Conservation (phyloP, 441 rosid species). For the Adansonia gregorii region DNA sequence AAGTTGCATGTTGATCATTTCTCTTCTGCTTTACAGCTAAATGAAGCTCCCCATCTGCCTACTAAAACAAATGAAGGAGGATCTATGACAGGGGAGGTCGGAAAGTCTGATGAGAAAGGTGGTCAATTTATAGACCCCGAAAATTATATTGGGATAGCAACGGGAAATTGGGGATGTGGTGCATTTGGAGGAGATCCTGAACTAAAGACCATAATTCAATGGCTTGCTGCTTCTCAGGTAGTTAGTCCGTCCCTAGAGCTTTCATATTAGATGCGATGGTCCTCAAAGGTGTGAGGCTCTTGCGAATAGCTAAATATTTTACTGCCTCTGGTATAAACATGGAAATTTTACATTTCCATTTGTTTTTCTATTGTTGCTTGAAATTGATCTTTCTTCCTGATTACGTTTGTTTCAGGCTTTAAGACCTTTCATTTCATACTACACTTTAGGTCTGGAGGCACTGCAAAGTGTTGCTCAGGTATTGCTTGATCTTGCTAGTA, state of each 20-base stretch:
- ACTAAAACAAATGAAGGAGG: conserved; percentile 39
- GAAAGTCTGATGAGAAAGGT: conserved; percentile 36
- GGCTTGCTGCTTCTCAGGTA: conserved; percentile 99
- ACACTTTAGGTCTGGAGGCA: conserved; percentile 61
- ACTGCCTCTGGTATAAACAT: not conserved
- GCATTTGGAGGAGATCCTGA: conserved; percentile 97
- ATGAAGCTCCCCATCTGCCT: conserved; percentile 42
- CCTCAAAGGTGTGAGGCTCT: not conserved
- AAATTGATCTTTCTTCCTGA: not conserved
- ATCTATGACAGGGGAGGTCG: conserved; percentile 22
- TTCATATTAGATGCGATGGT: conserved; percentile 7
- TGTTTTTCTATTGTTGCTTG: conserved; percentile 13
- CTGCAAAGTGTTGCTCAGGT: conserved; percentile 67
- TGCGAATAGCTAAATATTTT: conserved; percentile 9
- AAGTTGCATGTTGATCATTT: not conserved
- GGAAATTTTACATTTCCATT: not conserved
- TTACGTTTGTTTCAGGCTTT: conserved; percentile 54
- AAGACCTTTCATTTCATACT: conserved; percentile 73
- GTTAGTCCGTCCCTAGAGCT: conserved; percentile 22
- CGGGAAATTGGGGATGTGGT: conserved; percentile 99
- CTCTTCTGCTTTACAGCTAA: conserved; percentile 37
- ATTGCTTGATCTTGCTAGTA: conserved; percentile 23
- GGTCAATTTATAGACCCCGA: conserved; percentile 36
- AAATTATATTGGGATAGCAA: conserved; percentile 66
- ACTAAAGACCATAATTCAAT: conserved; percentile 78